phyloP scores from a whole-genome alignment of 805 yeast genomes.

The Wickerhamomyces bovis region DNA sequence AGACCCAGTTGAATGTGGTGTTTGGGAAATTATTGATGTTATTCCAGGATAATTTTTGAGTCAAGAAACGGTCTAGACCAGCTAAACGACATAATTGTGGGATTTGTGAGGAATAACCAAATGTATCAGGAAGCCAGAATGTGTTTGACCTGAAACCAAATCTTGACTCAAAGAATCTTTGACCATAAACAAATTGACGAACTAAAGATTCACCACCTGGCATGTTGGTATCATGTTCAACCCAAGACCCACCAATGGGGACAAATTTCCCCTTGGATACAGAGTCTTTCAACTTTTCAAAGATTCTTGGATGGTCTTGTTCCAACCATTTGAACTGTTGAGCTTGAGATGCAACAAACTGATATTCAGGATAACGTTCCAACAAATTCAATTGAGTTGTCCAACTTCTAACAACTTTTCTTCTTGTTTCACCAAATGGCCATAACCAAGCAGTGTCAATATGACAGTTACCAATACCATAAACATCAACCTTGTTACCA shows the following conservation, averaged over 20 bases:
- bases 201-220: slow-evolving; percentile 91
- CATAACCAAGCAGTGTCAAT: slow-evolving; percentile 98
- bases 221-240: slow-evolving; percentile 91
- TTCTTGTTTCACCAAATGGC: slow-evolving; percentile 97
- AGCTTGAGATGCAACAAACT: slow-evolving; percentile 92
- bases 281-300: slow-evolving; percentile 50
- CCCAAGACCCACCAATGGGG: slow-evolving; percentile 98
- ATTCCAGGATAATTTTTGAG: slow-evolving; percentile 96
- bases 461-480: slow-evolving; percentile 90
- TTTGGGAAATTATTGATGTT: slow-evolving; percentile 88
- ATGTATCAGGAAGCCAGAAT: slow-evolving; percentile 96
- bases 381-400: slow-evolving; percentile 82
- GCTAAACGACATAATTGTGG: slow-evolving; percentile 91
- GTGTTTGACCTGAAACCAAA: slow-evolving; percentile 72
- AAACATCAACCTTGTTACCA: slow-evolving; percentile 47
- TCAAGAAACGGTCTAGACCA: slow-evolving; percentile 76
- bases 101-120: slow-evolving; percentile 92
- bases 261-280: slow-evolving; percentile 69
- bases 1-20: slow-evolving; percentile 91
- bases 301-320: slow-evolving; percentile 80
- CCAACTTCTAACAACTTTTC: slow-evolving; percentile 94
- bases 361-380: slow-evolving; percentile 86
- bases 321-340: slow-evolving; percentile 93
- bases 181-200: slow-evolving; percentile 88
- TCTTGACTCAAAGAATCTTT: slow-evolving; percentile 70